Percentiles rank a stretch among this genome's conserved stretches.
Evolutionary conservation across 2,329 filamentous ascomycete species (phyloP).

Genomic region (Pseudonectria foliicola): DNA sequence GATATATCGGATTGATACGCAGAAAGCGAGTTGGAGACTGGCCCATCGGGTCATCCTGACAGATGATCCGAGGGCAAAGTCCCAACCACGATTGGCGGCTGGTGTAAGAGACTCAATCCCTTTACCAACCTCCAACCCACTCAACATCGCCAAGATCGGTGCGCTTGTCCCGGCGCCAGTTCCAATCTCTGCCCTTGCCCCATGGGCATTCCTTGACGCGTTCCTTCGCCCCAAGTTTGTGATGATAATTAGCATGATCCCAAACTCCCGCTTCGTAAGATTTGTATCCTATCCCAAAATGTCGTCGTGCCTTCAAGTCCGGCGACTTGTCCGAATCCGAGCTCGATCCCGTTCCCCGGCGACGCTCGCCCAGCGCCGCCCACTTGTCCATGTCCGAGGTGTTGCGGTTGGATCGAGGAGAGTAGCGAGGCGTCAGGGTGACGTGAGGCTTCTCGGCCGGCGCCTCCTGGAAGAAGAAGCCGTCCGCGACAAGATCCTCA

Average conservation of each 20-base stretch:
- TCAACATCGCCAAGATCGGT: conserved; percentile 73
- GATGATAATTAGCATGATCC: conserved; percentile 36
- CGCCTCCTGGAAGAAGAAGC: conserved; percentile 67
- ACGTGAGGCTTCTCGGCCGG: conserved; percentile 30
- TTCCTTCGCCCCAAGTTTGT: conserved; percentile 34
- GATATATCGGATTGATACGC: conserved; percentile 48
- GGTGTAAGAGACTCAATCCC: conserved; percentile 39
- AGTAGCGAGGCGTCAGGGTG: conserved; percentile 44
- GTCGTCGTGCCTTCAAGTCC: conserved; percentile 42
- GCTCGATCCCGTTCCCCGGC: conserved; percentile 56
- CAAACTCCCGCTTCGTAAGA: conserved; percentile 41
- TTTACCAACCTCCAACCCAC: conserved; percentile 89
- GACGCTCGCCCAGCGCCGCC: conserved; percentile 77
- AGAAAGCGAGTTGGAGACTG: conserved; percentile 54
- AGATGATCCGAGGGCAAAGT: conserved; percentile 21
- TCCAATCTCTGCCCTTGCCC: conserved; percentile 53
- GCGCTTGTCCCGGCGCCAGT: conserved; percentile 55
- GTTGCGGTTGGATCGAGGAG: conserved; percentile 58
- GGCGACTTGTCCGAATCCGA: conserved; percentile 45
- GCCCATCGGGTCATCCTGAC: conserved; percentile 22
- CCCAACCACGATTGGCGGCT: conserved; percentile 55
- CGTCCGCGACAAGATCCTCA: conserved; percentile 59
- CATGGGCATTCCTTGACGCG: conserved; percentile 47
- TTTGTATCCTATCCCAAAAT: conserved; percentile 40
- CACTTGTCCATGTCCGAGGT: conserved; percentile 64